These are phyloP conservation scores for Sugiyamaella pinicola DNA, from an alignment of 1,139 yeast species.

Conservation along the genomic window DNA sequence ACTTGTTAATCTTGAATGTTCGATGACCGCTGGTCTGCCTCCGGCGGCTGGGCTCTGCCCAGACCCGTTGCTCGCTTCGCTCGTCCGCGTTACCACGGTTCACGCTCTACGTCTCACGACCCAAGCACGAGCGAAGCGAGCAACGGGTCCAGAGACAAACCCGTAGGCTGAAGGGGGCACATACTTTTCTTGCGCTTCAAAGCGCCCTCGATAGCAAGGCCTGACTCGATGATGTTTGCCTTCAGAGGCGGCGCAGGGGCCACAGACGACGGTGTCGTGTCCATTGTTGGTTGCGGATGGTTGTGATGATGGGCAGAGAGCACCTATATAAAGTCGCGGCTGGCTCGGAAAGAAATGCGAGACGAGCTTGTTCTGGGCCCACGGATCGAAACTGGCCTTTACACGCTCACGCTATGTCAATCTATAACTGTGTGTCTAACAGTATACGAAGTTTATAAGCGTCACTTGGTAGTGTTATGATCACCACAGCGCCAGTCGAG, in stretches of 20 bases:
- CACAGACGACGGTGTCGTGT: background rate
- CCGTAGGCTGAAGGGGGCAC: background rate
- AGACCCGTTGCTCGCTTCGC: slow-evolving; percentile 9
- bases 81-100: background rate
- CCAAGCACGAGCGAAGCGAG: background rate
- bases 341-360: no score
- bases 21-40: background rate
- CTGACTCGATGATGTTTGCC: slow-evolving; percentile 16
- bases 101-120: no score
- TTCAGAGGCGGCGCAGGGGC: slow-evolving; percentile 2
- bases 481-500: background rate
- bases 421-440: background rate
- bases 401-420: background rate
- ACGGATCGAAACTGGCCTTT: no score
- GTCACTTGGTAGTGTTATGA: background rate
- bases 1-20: no score
- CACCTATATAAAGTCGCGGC: background rate
- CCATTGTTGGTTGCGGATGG: background rate
- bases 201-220: slow-evolving; percentile 12
- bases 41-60: slow-evolving; percentile 13
- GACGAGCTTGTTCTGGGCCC: no score
- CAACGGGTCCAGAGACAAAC: background rate
- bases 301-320: no score
- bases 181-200: slow-evolving; percentile 14
- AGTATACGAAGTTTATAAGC: background rate